Evolutionary conservation across 805 yeast species (phyloP), one percentile per base, ranked within the genome.

Genomic region (Blastobotrys muscicola): DNA sequence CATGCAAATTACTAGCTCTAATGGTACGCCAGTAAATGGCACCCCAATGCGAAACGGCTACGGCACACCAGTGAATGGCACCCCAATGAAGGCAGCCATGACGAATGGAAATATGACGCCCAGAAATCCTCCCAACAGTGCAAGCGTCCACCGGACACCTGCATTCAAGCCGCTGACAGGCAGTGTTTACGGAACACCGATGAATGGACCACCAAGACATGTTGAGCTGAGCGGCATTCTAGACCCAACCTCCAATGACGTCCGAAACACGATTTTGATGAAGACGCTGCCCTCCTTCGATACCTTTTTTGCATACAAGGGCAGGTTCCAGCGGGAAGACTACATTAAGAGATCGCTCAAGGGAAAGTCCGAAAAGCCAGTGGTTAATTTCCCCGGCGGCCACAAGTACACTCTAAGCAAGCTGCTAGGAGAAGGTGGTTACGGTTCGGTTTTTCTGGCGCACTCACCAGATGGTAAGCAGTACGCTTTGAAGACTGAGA

Each of bases 371-470:
- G 33, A 39, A 16, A 26, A 30, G 29, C 32, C 33, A 16, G 30
- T 33, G 13, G 33, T 47, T 3, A 29, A 36, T 11, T 42, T 47
- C 14, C 46, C 53, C 3, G 30, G 32, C 10, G 41, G 38, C 23
- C 71, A 68, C 33, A 61, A 71, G 3, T 72, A 60, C 49, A 74
- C 76, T 46, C 59, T 80, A 43, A 67, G 71, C 23, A 64, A 67
- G 39, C 75, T 76, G 53, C 62, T 87, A 9, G 95, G 95, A 0
- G 74, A 72, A 53, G 94, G 94, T n/a, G 92, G 89, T 0, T 80
- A 69, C 63, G 94, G 89, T 0, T 70, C 76, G 1, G 94, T 85
- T 0, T 85, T 77, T 56, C 64, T 85, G 15, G 79, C 83, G 1
- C 89, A 83, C 57, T 66, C 71, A 3, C 70, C 75, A 47, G 58